These are phyloP conservation scores for Plasmodium adleri DNA, from an alignment of 169 alveolate genomes.

Conservation along the genomic window DNA sequence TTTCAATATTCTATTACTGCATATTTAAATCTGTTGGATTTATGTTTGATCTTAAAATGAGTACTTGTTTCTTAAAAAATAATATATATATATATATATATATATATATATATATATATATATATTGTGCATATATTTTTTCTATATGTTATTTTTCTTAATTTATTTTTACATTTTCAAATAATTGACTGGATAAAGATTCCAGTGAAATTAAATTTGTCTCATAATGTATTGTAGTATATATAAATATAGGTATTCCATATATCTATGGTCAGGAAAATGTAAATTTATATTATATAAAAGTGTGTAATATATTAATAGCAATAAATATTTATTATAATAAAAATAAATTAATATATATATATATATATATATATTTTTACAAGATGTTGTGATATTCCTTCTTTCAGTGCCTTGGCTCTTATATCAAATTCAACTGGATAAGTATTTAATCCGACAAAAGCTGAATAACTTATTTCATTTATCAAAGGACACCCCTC, in stretches of 20 bases:
- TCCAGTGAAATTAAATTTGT: slow-evolving; percentile 52
- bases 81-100: neutral
- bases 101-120: slow-evolving; percentile 1
- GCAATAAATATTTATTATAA: neutral
- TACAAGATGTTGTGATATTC: slow-evolving; percentile 71
- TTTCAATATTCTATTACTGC: slow-evolving; percentile 28
- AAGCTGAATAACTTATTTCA: slow-evolving; percentile 38
- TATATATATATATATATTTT: neutral
- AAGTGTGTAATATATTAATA: neutral
- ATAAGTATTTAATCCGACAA: slow-evolving; percentile 16
- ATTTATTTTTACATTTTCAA: slow-evolving; percentile 48
- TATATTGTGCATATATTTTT: neutral
- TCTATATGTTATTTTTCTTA: neutral
- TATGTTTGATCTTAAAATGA: slow-evolving; percentile 56
- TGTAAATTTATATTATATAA: slow-evolving; percentile 6
- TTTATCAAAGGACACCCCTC: slow-evolving; percentile 45
- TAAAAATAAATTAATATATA: neutral
- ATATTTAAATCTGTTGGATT: slow-evolving; percentile 61
- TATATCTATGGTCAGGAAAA: slow-evolving; percentile 30
- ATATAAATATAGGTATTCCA: slow-evolving; percentile 68
- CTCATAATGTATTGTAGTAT: slow-evolving; percentile 3
- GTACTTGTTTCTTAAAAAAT: slow-evolving; percentile 40
- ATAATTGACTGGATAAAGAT: slow-evolving; percentile 42
- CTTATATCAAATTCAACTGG: slow-evolving; percentile 59
- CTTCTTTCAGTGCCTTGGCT: slow-evolving; percentile 68